Evolutionary conservation across 805 yeast species (phyloP), one percentile per base, ranked within the genome.

Genomic region (Grigorovia humatica): DNA sequence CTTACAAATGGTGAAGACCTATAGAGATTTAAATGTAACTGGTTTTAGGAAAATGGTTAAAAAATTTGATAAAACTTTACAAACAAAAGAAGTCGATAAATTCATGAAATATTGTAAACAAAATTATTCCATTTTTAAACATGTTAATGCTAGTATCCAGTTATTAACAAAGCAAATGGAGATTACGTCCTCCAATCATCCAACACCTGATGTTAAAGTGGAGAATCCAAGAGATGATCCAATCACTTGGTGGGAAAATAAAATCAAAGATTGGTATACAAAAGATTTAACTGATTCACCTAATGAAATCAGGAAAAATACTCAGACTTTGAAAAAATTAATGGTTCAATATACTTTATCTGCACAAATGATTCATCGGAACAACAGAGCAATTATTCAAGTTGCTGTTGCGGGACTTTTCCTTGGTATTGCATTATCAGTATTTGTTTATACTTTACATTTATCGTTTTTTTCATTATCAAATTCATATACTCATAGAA

Each of bases 11-110:
- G 59, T 66, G 29, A 67, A 65, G 48, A 61, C 66, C 17, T 93
- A 82, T 65, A 75, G 87, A 57, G 73, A 82, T 47, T 67, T 90
- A 58, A 93, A 93, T 67, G 75, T 89, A 32, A 89, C 96, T 0
- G 99, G 95, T 0, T 81, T 90, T 60, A 77, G 96, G 49, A 93
- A 93, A 61, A 82, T 93, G 60, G 74, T 88, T 53, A 93, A 93
- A 63, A 93, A 93, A 66, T 90, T 80, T 64, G 99, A 93, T 68
- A 93, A 93, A 61, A 57, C 61, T 4, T 59, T 64, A 47, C 52
- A 57, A 32, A 62, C 68, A 1, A 51, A 52, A 9, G 68, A 68
- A 48, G 51, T 62, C 40, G 51, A 57, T 3, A 50, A 47, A 32
- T 63, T 67, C 45, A 59, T 66, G 61, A 57, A 55, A 15, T 62